These are phyloP conservation scores for Ophiocytium majus DNA, from an alignment of 352 stramenopile species.

Conservation along the genomic window DNA sequence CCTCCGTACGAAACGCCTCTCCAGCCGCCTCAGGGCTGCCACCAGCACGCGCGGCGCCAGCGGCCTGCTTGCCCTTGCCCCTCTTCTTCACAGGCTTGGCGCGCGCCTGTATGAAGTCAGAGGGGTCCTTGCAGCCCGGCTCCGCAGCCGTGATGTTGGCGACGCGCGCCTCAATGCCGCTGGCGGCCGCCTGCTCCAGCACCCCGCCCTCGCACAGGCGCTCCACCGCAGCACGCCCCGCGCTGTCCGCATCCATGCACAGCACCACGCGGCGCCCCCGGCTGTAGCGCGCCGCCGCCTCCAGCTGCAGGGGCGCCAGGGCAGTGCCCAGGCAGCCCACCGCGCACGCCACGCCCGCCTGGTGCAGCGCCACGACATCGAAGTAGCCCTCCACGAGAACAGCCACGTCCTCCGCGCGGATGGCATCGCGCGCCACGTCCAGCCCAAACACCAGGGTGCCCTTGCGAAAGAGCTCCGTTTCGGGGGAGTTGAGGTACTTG, in stretches of 20 bases:
- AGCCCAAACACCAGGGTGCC: constrained; percentile 67
- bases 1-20: constrained; percentile 32
- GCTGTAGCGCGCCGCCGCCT: constrained; percentile 45
- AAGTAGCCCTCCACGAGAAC: constrained; percentile 75
- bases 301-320: constrained; percentile 63
- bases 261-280: constrained; percentile 61
- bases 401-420: constrained; percentile 49
- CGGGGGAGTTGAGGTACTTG: constrained; percentile 75
- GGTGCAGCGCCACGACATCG: constrained; percentile 68
- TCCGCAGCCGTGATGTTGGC: constrained; percentile 33
- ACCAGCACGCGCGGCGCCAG: background rate
- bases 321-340: constrained; percentile 70
- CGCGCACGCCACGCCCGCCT: constrained; percentile 63
- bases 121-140: constrained; percentile 42
- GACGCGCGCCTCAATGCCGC: constrained; percentile 37
- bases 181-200: constrained; percentile 29
- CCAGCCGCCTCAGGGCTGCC: constrained; percentile 11
- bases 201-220: constrained; percentile 48
- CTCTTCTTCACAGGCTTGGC: background rate
- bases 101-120: constrained; percentile 35
- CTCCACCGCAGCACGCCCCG: constrained; percentile 64
- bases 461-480: constrained; percentile 70
- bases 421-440: constrained; percentile 61
- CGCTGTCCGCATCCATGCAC: constrained; percentile 70
- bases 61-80: background rate